Evolutionary conservation across 169 alveolate genomes (phyloP), one percentile per base, ranked within the genome.

Genomic region (Plasmodium malariae): DNA sequence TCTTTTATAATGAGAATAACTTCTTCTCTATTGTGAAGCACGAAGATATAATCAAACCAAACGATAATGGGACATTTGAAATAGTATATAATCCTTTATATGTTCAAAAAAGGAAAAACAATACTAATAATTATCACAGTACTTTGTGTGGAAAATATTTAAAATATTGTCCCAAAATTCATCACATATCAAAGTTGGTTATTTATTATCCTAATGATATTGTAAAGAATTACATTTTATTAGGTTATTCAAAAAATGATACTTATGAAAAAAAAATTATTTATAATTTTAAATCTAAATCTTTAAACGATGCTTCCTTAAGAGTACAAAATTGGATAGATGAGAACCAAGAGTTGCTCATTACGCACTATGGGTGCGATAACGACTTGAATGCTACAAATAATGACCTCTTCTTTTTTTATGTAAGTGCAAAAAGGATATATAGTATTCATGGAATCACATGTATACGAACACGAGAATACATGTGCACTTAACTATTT

Each of bases 101-200:
- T 80, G 60, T 80, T 51, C 72, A 65, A 51, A 80, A 80, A 67
- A 67, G 40, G 30, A 76, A 62, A 51, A 80, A 80, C 48, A 45
- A 80, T 40, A 78, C 40, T 45, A 80, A 80, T 51, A 80, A 80
- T 70, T 80, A 67, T 67, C 90, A 65, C 49, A 80, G 67, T 43
- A 67, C 74, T n/a, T 80, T 80, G 59, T 80, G 90, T 70, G 65
- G 6, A 49, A 80, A 67, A 80, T 80, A 80, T 80, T 19, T 65
- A 21, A 80, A 80, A 67, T 80, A 80, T 67, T 80, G 51, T 49
- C 30, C 80, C 51, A 49, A 80, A 65, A 80, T 80, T 48, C 83
- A 80, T 43, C 90, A 80, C 19, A 49, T 80, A 67, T 80, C 90
- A 9, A 80, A 80, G 49, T 70, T 80, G 51, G 48, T 80, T 17